These are phyloP conservation scores for Madurella fahalii DNA, from an alignment of 2,329 filamentous ascomycete genomes.

Conservation along the genomic window DNA sequence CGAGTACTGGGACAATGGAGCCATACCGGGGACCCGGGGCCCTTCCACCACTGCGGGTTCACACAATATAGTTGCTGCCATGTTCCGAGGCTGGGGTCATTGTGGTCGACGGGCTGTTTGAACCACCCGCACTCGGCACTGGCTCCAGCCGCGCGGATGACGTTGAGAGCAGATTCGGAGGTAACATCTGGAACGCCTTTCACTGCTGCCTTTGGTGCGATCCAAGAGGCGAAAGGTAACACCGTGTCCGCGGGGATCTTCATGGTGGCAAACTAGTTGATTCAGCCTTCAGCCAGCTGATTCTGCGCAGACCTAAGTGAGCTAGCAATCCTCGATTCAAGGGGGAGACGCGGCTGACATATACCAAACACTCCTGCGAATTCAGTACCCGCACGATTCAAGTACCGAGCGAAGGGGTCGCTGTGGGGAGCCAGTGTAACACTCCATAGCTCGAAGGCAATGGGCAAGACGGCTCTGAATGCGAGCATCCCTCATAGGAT, in stretches of 20 bases:
- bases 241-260: constrained; percentile 15
- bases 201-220: constrained; percentile 16
- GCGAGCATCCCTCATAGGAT: constrained; percentile 2
- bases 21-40: constrained; percentile 22
- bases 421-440: constrained; percentile 10
- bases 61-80: constrained; percentile 27
- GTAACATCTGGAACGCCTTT: constrained; percentile 7
- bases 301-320: not conserved
- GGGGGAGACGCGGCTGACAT: not conserved
- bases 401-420: constrained; percentile 18
- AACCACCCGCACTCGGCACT: constrained; percentile 20
- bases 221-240: constrained; percentile 19
- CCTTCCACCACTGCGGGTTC: constrained; percentile 21
- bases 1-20: not conserved
- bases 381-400: not conserved
- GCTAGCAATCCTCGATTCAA: too few species aligned
- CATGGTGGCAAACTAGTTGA: constrained; percentile 8
- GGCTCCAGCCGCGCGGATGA: constrained; percentile 9
- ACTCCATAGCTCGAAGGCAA: constrained; percentile 15
- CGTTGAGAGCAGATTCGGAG: constrained; percentile 5
- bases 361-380: not conserved
- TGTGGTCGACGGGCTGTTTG: constrained; percentile 24
- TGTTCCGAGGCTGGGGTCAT: constrained; percentile 16
- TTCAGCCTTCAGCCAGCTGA: not conserved
- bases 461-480: constrained; percentile 12